Evolutionary conservation across 2,329 filamentous ascomycete genomes (phyloP), one percentile per base, ranked within the genome.

Genomic region (Colletotrichum chlorophyti): DNA sequence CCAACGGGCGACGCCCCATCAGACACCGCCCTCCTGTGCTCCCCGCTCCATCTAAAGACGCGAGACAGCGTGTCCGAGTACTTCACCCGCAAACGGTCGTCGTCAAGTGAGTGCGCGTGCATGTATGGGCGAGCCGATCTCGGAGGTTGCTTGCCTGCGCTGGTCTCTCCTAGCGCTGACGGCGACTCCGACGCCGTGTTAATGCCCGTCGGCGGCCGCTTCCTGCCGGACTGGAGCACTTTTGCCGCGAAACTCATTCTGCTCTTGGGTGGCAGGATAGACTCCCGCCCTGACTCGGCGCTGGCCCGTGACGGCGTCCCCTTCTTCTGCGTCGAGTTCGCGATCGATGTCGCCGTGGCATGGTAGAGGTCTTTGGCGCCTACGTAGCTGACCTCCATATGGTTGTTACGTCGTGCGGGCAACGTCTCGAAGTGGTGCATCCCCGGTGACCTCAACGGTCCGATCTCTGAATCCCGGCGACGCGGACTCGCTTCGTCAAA

Each of bases 281-380:
- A 31, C 14, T 50, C 45, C 32, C 32, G 24, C 14, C 43, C 52
- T 7, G 51, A 34, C 12, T 60, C 52, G 24, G 45, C 15, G 14
- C 37, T 57, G 1, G 38, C 40, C 21, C 31, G 53, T 21, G 52
- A 55, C 3, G 32, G 27, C 19, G n/a, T 17, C 11, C 14, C 17
- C 26, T 32, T 37, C 24, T 26, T 48, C 38, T 31, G 31, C 6
- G 58, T 31, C 10, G 61, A 61, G 12, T 52, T 53, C 7, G 66
- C 66, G 6, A 66, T 58, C 23, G 66, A 60, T 12, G 62, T 62
- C 5, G 64, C 59, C n/a, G 65, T 61, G 9, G 59, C 55, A 38
- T 68, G 67, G 45, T 69, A 69, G 10, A 69, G 61, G 35, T 66
- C 66, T 26, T 64, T 58, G 19, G 61, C 61, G 4, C 54, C 54